phyloP scores from a whole-genome alignment of 1,139 yeast genomes.

The Magnusiomyces ingens region DNA sequence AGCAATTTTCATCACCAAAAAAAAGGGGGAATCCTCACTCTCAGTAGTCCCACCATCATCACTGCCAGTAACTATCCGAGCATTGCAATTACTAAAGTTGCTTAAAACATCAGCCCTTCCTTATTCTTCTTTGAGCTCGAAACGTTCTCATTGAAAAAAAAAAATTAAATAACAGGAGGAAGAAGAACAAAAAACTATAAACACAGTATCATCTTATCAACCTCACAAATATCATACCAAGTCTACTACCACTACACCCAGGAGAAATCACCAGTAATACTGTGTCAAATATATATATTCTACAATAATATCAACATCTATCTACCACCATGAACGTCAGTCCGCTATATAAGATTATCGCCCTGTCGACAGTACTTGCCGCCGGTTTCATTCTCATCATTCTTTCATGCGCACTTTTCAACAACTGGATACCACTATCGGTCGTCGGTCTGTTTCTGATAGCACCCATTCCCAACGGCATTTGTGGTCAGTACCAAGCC shows the following conservation, averaged over 20 bases:
- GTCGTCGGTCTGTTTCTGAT: conserved; percentile 44
- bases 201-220: too few relatives aligned
- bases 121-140: neutral
- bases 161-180: neutral
- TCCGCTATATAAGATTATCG: conserved; percentile 68
- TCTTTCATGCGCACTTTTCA: conserved; percentile 67
- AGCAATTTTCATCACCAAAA: too few relatives aligned
- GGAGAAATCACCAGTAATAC: too few relatives aligned
- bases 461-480: conserved; percentile 65
- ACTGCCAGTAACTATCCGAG: too few relatives aligned
- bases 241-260: too few relatives aligned
- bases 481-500: conserved; percentile 39
- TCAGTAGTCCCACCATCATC: too few relatives aligned
- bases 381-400: conserved; percentile 72
- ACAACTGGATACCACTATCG: conserved; percentile 71
- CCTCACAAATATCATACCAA: too few relatives aligned
- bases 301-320: too few relatives aligned
- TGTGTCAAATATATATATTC: too few relatives aligned
- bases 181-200: too few relatives aligned
- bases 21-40: too few relatives aligned
- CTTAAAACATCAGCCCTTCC: neutral
- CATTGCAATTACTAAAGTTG: neutral
- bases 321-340: conserved; percentile 30
- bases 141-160: neutral
- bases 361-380: conserved; percentile 65